These are phyloP conservation scores for Plectosphaerella plurivora DNA, from an alignment of 2,329 filamentous ascomycete species.

Conservation along the genomic window DNA sequence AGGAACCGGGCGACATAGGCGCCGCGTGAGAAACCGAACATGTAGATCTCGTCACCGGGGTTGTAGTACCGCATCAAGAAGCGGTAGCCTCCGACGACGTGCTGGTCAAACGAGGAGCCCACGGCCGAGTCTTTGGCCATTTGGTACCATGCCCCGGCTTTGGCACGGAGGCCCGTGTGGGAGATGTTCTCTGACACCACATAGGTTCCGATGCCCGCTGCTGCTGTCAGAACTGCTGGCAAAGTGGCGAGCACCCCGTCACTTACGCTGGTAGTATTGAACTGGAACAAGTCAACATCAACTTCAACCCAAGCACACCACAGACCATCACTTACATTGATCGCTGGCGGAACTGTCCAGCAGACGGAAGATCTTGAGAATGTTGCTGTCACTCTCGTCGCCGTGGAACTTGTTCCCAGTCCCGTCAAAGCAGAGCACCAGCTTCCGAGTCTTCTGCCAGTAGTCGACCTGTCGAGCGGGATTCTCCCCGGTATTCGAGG, in stretches of 20 bases:
- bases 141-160: constrained; percentile 61
- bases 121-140: constrained; percentile 77
- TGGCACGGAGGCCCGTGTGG: constrained; percentile 50
- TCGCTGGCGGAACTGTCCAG: constrained; percentile 58
- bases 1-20: constrained; percentile 71
- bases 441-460: constrained; percentile 28
- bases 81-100: constrained; percentile 79
- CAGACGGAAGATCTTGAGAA: constrained; percentile 68
- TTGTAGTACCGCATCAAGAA: constrained; percentile 73
- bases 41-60: constrained; percentile 61
- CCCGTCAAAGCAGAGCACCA: constrained; percentile 59
- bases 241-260: background rate
- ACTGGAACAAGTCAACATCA: constrained; percentile 19
- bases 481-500: background rate
- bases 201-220: constrained; percentile 70
- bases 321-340: constrained; percentile 41
- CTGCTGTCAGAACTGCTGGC: background rate
- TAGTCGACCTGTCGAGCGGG: background rate
- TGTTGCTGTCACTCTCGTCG: constrained; percentile 59
- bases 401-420: constrained; percentile 62
- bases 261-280: constrained; percentile 59
- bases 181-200: constrained; percentile 56
- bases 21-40: constrained; percentile 71
- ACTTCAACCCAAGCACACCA: background rate
- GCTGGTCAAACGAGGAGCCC: constrained; percentile 74